phyloP scores from a whole-genome alignment of 2,329 filamentous ascomycete genomes.

The Fusarium sp. region DNA sequence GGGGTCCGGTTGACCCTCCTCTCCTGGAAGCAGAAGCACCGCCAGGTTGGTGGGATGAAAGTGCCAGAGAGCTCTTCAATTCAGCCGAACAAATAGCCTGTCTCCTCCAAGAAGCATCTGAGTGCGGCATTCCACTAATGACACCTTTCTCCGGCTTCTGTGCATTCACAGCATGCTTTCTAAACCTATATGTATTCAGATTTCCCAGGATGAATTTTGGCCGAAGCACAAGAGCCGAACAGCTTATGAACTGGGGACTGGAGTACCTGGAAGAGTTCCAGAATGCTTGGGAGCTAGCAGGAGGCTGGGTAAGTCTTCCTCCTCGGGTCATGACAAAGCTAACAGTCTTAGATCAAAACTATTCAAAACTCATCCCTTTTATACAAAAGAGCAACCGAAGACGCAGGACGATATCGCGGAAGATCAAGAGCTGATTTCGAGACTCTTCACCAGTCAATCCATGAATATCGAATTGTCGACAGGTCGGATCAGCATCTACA shows the following conservation, averaged over 20 bases:
- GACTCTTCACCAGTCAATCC: slow-evolving; percentile 37
- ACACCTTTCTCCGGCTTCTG: slow-evolving; percentile 61
- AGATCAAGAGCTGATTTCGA: slow-evolving; percentile 40
- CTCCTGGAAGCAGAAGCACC: slow-evolving; percentile 55
- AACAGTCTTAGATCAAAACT: slow-evolving; percentile 44
- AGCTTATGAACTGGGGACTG: slow-evolving; percentile 38
- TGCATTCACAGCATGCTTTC: slow-evolving; percentile 58
- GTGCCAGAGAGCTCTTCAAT: slow-evolving; percentile 52
- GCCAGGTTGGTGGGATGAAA: slow-evolving; percentile 56
- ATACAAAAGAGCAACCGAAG: slow-evolving; percentile 40
- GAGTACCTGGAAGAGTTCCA: slow-evolving; percentile 43
- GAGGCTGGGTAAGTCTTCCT: slow-evolving; percentile 30
- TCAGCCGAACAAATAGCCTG: slow-evolving; percentile 53
- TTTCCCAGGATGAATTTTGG: slow-evolving; percentile 57
- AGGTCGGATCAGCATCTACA: slow-evolving; percentile 39
- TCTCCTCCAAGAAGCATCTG: slow-evolving; percentile 54
- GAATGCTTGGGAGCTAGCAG: slow-evolving; percentile 40
- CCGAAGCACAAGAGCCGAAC: slow-evolving; percentile 26
- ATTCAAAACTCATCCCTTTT: slow-evolving; percentile 39
- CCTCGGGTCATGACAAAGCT: accelerated
- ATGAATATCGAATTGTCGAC: slow-evolving; percentile 38
- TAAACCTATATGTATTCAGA: slow-evolving; percentile 55
- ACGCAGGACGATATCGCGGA: slow-evolving; percentile 31
- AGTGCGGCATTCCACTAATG: slow-evolving; percentile 52
- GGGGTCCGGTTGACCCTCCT: slow-evolving; percentile 56